These are phyloP conservation scores for Metschnikowia proteae DNA, from an alignment of 805 yeast genomes.

Conservation along the genomic window DNA sequence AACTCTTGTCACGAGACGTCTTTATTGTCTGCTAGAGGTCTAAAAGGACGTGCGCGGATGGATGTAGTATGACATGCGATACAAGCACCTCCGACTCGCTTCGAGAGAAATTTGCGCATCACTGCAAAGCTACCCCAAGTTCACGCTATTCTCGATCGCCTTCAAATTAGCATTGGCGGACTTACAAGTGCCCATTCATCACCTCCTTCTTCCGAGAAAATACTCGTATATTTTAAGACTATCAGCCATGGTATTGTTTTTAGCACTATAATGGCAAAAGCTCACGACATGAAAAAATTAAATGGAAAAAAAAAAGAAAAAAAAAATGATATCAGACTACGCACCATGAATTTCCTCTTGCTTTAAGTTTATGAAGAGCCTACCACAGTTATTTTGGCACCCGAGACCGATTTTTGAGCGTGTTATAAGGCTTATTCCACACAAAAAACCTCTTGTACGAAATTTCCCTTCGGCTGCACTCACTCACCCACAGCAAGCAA, in stretches of 20 bases:
- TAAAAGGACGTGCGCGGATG: slow-evolving; percentile 1
- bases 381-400: slow-evolving; percentile 1
- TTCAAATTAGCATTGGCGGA: neutral
- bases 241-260: neutral
- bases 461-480: neutral
- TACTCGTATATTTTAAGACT: slow-evolving; percentile 2
- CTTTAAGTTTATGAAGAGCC: slow-evolving; percentile 2
- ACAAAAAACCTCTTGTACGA: neutral
- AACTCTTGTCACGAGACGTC: neutral
- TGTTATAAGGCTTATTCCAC: neutral
- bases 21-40: neutral
- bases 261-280: neutral
- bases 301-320: slow-evolving; percentile 1
- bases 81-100: slow-evolving; percentile 2
- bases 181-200: neutral
- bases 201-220: slow-evolving; percentile 1
- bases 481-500: neutral
- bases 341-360: slow-evolving; percentile 4
- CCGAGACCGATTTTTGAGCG: neutral
- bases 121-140: neutral
- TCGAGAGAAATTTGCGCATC: slow-evolving; percentile 5
- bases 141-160: neutral
- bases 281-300: neutral
- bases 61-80: neutral
- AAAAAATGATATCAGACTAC: slow-evolving; percentile 4